Base-by-base conservation (phyloP, 805 yeast genomes). In the Saturnispora sanitii region DNA sequence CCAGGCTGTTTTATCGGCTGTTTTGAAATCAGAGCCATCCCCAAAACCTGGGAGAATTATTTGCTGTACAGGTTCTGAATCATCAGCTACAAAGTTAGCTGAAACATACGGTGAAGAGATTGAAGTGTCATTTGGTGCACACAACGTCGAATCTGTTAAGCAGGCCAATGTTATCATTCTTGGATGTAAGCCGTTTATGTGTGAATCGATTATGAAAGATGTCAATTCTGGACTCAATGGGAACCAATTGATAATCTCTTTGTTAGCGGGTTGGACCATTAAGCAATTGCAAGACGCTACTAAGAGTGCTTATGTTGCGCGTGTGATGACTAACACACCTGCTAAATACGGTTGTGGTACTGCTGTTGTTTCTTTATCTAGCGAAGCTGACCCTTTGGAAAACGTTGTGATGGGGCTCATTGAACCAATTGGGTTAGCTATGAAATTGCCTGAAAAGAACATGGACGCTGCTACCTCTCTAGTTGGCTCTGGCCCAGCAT, bases 241-340 rank as follows among this genome's bases (percentile, higher is more conserved):
- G 8, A 40, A 49, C 11, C 54, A 56, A 37, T 38, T 57, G 33
- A 57, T 90, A 21, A 79, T 90, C 42, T 84, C 95, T 4, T 65
- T 92, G 46, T 76, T 87, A 51, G 97, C 98, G 3, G 99, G 99
- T 12, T 82, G 86, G 74, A 84, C 95, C 15, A 78, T 88, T 46
- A 77, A 67, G 16, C 83, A 82, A 56, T 68, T 87, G 50, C n/a
- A 23, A 12, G 47, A 57, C 16, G 49, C 16, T 17, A 53, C 58
- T 1, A 71, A 75, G 33, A 66, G 83, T 8, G 65, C 70, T 6
- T 65, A 68, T 44, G 77, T 90, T 25, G 84, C 94, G 18, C 73
- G 95, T 47, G 94, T 94, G n/a, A 88, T 94, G 95, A 90, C 99
- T 35, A 92, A 90, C 64, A 92, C 98, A 0, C 96, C 99, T 3